Percentiles rank a stretch among this genome's conserved stretches.
These are phyloP conservation scores for Bretschneidera sinensis DNA, from an alignment of 345 rosid species.

Conservation along the genomic window DNA sequence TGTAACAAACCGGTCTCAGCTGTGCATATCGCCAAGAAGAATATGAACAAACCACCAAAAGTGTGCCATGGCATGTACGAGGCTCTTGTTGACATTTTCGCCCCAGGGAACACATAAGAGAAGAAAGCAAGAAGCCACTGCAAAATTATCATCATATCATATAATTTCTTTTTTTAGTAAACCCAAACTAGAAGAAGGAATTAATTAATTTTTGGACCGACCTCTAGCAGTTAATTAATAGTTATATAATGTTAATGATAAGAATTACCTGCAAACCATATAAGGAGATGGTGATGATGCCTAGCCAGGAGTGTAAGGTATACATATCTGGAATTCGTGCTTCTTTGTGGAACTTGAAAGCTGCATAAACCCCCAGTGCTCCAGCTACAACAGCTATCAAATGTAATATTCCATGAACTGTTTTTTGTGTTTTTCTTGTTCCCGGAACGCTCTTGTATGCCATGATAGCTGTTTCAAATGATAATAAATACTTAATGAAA, in stretches of 20 bases:
- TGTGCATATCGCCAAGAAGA: constrained; percentile 37
- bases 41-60: constrained; percentile 33
- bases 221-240: too few relatives aligned
- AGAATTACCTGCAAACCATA: constrained; percentile 40
- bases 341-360: constrained; percentile 41
- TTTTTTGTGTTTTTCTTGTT: constrained; percentile 24
- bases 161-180: too few relatives aligned
- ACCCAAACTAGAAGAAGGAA: too few relatives aligned
- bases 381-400: constrained; percentile 36
- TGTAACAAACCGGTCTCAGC: constrained; percentile 39
- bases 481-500: too few relatives aligned
- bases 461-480: constrained; percentile 37
- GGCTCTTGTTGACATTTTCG: constrained; percentile 27
- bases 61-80: constrained; percentile 44
- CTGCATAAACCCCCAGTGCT: constrained; percentile 32
- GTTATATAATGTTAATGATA: too few relatives aligned
- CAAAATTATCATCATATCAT: not conserved
- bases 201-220: too few relatives aligned
- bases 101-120: constrained; percentile 38
- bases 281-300: constrained; percentile 45
- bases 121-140: constrained; percentile 46
- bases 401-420: constrained; percentile 33
- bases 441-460: constrained; percentile 44
- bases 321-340: constrained; percentile 13
- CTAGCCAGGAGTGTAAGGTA: constrained; percentile 53